phyloP scores from a whole-genome alignment of 768 basidiomycete species.

The Piloderma croceum region DNA sequence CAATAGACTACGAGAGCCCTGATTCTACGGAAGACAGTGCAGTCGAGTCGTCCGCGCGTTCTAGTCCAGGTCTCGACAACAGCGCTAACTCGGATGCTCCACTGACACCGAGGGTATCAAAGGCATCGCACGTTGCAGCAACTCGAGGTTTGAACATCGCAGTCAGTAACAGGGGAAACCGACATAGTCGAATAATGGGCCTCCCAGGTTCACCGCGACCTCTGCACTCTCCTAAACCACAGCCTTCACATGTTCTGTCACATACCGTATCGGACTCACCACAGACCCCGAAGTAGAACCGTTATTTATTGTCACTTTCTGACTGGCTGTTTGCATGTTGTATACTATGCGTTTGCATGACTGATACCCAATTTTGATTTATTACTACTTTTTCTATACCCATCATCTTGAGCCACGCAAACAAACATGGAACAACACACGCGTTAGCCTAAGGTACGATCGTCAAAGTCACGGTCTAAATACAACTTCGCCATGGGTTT shows the following conservation, averaged over 20 bases:
- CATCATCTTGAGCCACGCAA: too few relatives aligned
- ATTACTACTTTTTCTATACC: background rate
- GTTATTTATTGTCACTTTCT: too few relatives aligned
- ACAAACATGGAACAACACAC: too few relatives aligned
- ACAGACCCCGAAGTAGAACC: too few relatives aligned
- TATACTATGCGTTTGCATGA: constrained; percentile 2
- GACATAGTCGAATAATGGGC: constrained; percentile 60
- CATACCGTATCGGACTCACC: too few relatives aligned
- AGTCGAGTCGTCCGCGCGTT: constrained; percentile 43
- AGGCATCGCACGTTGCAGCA: constrained; percentile 58
- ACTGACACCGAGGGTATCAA: constrained; percentile 36
- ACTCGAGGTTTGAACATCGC: constrained; percentile 67
- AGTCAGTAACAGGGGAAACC: constrained; percentile 51
- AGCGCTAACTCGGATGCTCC: constrained; percentile 36
- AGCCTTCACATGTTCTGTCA: too few relatives aligned
- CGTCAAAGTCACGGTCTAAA: too few relatives aligned
- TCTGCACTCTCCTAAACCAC: constrained; percentile 11
- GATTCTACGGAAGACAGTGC: constrained; percentile 61
- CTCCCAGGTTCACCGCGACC: constrained; percentile 45
- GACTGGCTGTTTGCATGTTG: constrained; percentile 1
- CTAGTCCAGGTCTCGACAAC: constrained; percentile 33
- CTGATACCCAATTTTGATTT: constrained; percentile 4
- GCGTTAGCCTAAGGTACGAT: too few relatives aligned
- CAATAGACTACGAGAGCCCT: constrained; percentile 68
- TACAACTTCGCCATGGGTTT: constrained; percentile 82